Base-by-base conservation (phyloP, 169 alveolate species). In the Cyclospora cayetanensis region DNA sequence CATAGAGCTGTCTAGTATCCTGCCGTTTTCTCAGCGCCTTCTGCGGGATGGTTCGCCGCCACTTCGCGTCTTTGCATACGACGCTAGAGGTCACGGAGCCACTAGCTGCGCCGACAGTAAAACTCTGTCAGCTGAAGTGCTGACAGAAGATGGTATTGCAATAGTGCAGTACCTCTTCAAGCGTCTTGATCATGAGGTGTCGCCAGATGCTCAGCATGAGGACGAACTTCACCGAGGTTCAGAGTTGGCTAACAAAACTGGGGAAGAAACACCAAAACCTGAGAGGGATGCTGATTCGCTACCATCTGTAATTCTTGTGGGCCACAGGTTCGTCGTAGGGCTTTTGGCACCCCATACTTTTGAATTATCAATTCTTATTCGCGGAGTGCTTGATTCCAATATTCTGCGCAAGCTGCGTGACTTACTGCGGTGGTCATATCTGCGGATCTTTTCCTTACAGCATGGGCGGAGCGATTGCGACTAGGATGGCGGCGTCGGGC, bases 401-500 rank as follows among this genome's bases (percentile, higher is more conserved):
- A n/a, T n/a, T n/a, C n/a, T n/a, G n/a, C n/a, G n/a, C n/a, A n/a
- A n/a, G n/a, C n/a, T n/a, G n/a, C n/a, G n/a, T n/a, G n/a, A n/a
- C n/a, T 43, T 41, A 39, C 50, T 74, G 46, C 41, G 31, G 42
- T 43, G 86, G 42, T 76, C 42, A 11, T 76, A 37, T 3, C 42
- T 74, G 66, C 29, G 86, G 31, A 15, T 18, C 29, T 76, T 76
- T 7, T 43, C 60, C 20, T 29, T 76, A 55, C 90, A 90, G 90
- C 85, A 90, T 90, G 93, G 93, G 90, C n/a, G 93, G 90, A 43
- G 93, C 93, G 1, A 79, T 79, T 27, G 93, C 93, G 74, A 65
- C 90, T 41, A 55, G 90, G 41, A 77, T 79, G 55, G 93, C 93
- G 39, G 93, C 93, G 1, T 77, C 93, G 9, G 93, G 90, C 39